Evolutionary conservation across 176 grass and related monocot genomes (phyloP).

Genomic region (Rhipidocladum racemiflorum): DNA sequence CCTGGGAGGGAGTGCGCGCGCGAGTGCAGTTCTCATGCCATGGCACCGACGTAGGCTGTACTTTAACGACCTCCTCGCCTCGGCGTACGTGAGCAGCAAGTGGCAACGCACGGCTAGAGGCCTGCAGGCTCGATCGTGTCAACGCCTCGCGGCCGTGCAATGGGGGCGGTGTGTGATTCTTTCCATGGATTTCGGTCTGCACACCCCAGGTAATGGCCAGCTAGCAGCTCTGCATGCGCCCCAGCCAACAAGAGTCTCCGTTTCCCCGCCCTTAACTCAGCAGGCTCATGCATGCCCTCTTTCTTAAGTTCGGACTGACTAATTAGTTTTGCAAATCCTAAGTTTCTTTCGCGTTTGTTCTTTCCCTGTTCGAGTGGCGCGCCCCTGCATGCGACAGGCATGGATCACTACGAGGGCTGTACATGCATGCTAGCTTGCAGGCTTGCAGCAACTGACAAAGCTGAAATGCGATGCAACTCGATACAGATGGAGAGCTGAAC

Average conservation of each 20-base stretch:
- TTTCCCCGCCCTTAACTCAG: constrained; percentile 13
- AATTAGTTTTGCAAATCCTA: background rate
- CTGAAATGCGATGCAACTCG: no score
- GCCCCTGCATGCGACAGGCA: background rate
- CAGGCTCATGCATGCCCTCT: background rate
- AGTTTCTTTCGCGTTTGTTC: background rate
- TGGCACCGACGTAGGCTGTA: constrained; percentile 8
- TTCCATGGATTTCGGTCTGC: background rate
- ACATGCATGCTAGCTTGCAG: background rate
- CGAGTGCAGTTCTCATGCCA: background rate
- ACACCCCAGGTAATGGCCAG: background rate
- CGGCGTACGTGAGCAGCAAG: background rate
- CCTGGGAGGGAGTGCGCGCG: background rate
- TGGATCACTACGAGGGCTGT: no score
- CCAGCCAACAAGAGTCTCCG: background rate
- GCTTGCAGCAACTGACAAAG: no score
- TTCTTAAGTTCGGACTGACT: background rate
- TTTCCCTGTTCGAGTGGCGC: background rate
- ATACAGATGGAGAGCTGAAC: background rate
- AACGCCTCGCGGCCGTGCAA: constrained; percentile 17
- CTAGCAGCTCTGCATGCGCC: background rate
- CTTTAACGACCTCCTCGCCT: background rate
- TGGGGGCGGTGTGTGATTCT: constrained; percentile 13
- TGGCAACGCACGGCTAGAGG: background rate
- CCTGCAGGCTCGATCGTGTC: constrained; percentile 8